Conservation (phyloP, 1,139 yeast genomes). For the Arxiozyma slooffiae region DNA sequence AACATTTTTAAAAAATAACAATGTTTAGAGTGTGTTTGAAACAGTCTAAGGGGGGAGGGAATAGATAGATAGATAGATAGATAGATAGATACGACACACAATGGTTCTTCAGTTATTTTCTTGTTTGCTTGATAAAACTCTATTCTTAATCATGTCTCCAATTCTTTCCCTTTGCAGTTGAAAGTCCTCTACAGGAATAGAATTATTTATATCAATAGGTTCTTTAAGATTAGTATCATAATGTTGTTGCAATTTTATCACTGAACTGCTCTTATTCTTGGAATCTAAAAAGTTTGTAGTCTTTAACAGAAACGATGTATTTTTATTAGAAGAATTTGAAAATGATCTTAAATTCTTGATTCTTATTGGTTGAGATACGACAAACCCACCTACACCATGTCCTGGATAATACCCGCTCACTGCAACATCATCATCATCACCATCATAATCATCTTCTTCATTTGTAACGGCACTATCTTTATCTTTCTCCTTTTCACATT, state of each 20-base stretch:
- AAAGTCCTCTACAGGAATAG: not conserved
- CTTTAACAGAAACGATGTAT: not conserved
- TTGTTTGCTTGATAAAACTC: constrained; percentile 5
- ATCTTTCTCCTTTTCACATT: constrained; percentile 3
- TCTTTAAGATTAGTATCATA: not conserved
- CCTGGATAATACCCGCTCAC: not conserved
- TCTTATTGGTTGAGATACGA: not conserved
- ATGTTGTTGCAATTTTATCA: constrained; percentile 2
- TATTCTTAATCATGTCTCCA: constrained; percentile 21
- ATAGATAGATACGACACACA: not conserved
- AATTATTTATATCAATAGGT: not conserved
- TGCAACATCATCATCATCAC: not conserved
- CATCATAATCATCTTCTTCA: not conserved
- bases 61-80: no score
- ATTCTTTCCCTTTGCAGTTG: constrained; percentile 18
- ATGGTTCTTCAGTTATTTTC: not conserved
- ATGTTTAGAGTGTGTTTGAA: no score
- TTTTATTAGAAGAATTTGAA: constrained; percentile 1
- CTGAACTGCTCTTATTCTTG: not conserved
- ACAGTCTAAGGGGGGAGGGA: not conserved
- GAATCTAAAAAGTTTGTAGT: constrained; percentile 1
- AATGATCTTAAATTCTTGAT: not conserved
- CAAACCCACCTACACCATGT: not conserved
- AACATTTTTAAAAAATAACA: not conserved
- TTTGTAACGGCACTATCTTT: not conserved